Base-by-base conservation (phyloP, 2,329 filamentous ascomycete genomes). In the Monosporascus sp. region DNA sequence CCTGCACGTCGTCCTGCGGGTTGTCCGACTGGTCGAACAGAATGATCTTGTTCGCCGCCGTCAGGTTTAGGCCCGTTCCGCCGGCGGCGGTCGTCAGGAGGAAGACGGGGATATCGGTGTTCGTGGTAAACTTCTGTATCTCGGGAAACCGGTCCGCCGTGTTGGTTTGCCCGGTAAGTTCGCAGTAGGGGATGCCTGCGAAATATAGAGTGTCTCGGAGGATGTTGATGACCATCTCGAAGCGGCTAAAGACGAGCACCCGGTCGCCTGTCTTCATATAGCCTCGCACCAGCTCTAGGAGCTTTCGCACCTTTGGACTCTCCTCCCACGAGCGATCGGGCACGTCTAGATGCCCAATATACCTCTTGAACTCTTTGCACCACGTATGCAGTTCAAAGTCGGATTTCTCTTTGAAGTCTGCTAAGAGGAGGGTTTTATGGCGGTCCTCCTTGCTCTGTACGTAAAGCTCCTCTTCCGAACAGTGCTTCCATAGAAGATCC, bases 21-120 rank as follows among this genome's bases (percentile, higher is more conserved):
- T 99, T 99, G 74, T 97, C 96, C n/a, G 87, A 90, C 58, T 89
- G 88, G 71, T 99, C 94, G 68, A 97, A 97, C 65, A 99, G 94
- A 71, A 99, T 84, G 62, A 99, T 93, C 72, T 97, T 97, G 76
- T 97, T 97, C 5, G 94, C 94, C 37, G 88, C 89, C 7, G 93
- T 94, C 52, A 99, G 74, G 70, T 99, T 99, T 74, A 99, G 95
- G 41, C 94, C 94, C 0, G 93, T 94, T n/a, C 94, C 94, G 50
- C 94, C 94, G 0, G 93, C 92, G 55, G 91, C 93, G 0, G 94
- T 99, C 1, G 89, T 94, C 6, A 99, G 81, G 59, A 99, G 81
- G 70, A 99, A 99, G 0, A 95, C 91, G 0, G 91, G 87, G 50
- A 97, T 96, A 2, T 80, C 78, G 1, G 79, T 73, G 65, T 96